Base-by-base conservation (phyloP, 73 alveolate genomes). In the Paramecium sexaurelia region DNA sequence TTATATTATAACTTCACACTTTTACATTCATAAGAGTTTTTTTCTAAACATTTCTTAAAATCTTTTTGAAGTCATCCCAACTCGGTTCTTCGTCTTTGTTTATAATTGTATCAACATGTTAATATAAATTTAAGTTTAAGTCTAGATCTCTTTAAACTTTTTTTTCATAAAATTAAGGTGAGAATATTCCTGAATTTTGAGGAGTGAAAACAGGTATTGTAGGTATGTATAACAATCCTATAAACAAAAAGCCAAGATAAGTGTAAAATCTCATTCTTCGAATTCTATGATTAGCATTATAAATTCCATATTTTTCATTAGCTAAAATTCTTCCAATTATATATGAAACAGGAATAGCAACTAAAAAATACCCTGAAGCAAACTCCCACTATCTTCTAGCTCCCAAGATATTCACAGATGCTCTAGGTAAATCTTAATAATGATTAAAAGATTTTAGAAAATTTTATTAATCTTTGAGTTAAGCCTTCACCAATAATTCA, bases 81-180 rank as follows among this genome's bases (percentile, higher is more conserved):
- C 57, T 71, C 6, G 66, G 61, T 35, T 71, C 86, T 35, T 15
- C 9, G 7, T 36, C 86, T 35, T 71, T 40, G 26, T 71, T 35
- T 2, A 33, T 71, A 15, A 71, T 71, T 17, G 37, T 71, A 37
- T 35, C 56, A 7, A 71, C 66, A 71, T 71, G 0, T 40, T 71
- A 17, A 71, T 71, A 71, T 32, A 71, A 35, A 35, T 71, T 33
- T 13, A 71, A 36, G 3, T 19, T 37, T 36, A 35, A 29, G 9
- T 71, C 86, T 7, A 71, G 43, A 33, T 17, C 56, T 71, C 66
- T 71, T n/a, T 71, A 35, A 1, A 71, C 86, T 71, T 71, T 71
- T 33, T 33, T 71, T 71, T 33, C 86, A 71, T 35, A n/a, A 71
- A 71, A 71, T 17, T 71, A 29, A 2, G 66, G 37, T 13, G 32